Evolutionary conservation across 768 basidiomycete genomes (phyloP).

Genomic region (Tremella yokohamensis): DNA sequence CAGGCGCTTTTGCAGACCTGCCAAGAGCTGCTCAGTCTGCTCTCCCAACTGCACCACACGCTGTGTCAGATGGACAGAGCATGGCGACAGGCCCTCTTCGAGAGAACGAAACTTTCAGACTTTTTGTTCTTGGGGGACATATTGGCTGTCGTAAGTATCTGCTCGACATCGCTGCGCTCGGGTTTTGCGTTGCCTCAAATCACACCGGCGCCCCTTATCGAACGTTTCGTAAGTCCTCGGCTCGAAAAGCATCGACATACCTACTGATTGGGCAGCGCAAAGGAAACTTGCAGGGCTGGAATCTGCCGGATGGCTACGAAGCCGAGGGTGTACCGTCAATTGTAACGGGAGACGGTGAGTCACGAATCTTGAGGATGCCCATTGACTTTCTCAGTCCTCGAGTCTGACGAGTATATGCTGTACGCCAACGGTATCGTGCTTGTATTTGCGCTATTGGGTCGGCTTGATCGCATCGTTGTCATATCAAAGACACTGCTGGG

Average conservation of each 20-base stretch:
- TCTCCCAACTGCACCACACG: constrained; percentile 72
- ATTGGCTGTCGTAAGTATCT: constrained; percentile 79
- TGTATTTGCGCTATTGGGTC: constrained; percentile 57
- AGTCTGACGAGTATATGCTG: constrained; percentile 70
- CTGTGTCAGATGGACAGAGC: constrained; percentile 67
- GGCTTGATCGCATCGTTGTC: constrained; percentile 72
- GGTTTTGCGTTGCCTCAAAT: constrained; percentile 78
- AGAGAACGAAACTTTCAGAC: constrained; percentile 70
- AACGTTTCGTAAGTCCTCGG: constrained; percentile 35
- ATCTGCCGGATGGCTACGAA: constrained; percentile 66
- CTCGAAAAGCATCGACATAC: background rate
- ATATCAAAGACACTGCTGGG: constrained; percentile 81
- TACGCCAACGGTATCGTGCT: constrained; percentile 53
- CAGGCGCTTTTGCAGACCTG: constrained; percentile 29
- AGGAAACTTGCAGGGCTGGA: constrained; percentile 59
- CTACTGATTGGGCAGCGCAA: constrained; percentile 8
- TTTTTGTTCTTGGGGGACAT: constrained; percentile 79
- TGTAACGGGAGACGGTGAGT: constrained; percentile 60
- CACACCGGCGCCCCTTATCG: constrained; percentile 65
- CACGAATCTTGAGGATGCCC: background rate
- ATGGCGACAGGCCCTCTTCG: constrained; percentile 74
- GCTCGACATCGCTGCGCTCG: constrained; percentile 69
- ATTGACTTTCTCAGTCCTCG: constrained; percentile 55
- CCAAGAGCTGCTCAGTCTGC: constrained; percentile 65
- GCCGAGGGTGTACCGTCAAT: constrained; percentile 69